A percentile compares a stretch with the other conserved stretches of the same genome.
These are phyloP conservation scores for Scedosporium aurantiacum DNA, from an alignment of 2,329 filamentous ascomycete genomes.

Conservation along the genomic window DNA sequence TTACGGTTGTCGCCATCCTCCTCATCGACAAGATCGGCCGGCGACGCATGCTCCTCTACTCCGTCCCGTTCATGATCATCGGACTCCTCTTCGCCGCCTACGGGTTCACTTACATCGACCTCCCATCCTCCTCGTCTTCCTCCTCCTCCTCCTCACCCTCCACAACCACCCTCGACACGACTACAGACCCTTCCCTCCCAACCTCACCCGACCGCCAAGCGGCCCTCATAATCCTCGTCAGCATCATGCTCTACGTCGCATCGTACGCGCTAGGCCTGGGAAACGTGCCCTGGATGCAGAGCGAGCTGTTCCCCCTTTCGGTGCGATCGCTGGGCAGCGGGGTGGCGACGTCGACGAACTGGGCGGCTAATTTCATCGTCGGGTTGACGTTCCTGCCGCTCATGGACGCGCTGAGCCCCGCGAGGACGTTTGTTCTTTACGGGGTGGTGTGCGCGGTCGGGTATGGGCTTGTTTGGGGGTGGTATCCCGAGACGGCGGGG, in stretches of 20 bases:
- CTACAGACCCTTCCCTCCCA: conserved; percentile 6
- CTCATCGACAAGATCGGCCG: conserved; percentile 73
- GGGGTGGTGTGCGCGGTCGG: conserved; percentile 57
- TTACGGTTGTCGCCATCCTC: conserved; percentile 63
- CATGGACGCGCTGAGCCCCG: conserved; percentile 64
- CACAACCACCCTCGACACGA: conserved; percentile 11
- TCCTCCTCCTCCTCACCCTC: conserved; percentile 10
- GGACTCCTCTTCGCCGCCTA: conserved; percentile 61
- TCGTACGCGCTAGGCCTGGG: conserved; percentile 80
- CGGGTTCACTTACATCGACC: conserved; percentile 56
- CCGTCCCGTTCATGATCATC: conserved; percentile 71
- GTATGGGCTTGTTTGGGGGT: conserved; percentile 56
- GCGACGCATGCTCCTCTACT: conserved; percentile 68
- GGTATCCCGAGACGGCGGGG: conserved; percentile 82
- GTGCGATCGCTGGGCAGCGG: conserved; percentile 65
- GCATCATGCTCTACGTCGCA: conserved; percentile 75
- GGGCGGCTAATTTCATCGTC: conserved; percentile 76
- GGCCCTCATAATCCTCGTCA: conserved; percentile 52
- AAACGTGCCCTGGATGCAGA: conserved; percentile 94
- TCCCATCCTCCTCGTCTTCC: conserved; percentile 19
- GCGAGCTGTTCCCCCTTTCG: conserved; percentile 73
- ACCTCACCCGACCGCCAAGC: conserved; percentile 19
- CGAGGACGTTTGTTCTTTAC: conserved; percentile 75
- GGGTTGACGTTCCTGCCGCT: conserved; percentile 81
- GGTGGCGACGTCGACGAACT: conserved; percentile 70